Conservation (phyloP, 768 basidiomycete species). For the Aureoboletus auriporus region DNA sequence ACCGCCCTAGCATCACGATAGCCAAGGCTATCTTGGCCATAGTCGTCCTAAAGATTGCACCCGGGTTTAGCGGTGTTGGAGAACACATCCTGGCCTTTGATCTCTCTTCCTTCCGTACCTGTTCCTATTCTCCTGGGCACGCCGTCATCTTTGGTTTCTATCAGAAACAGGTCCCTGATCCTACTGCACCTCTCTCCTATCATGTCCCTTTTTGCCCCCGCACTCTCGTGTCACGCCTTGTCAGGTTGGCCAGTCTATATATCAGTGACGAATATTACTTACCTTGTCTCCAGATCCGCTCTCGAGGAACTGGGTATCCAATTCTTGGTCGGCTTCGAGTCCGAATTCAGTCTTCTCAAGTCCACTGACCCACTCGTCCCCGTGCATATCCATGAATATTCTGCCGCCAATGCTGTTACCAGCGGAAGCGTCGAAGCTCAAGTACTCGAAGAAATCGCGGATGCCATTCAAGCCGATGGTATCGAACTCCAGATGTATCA, state of each 20-base stretch:
- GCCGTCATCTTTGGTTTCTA: slow-evolving; percentile 62
- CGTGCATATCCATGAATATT: slow-evolving; percentile 47
- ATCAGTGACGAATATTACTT: not conserved
- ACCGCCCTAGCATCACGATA: slow-evolving; percentile 52
- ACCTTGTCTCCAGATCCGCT: slow-evolving; percentile 29
- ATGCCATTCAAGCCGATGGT: slow-evolving; percentile 42
- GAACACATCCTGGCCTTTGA: slow-evolving; percentile 63
- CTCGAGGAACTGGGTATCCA: slow-evolving; percentile 31
- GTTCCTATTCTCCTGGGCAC: slow-evolving; percentile 57
- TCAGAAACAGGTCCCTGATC: slow-evolving; percentile 48
- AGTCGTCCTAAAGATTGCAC: slow-evolving; percentile 41
- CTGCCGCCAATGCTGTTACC: slow-evolving; percentile 31
- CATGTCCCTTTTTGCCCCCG: slow-evolving; percentile 59
- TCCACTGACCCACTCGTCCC: slow-evolving; percentile 42
- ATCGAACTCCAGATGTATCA: slow-evolving; percentile 69
- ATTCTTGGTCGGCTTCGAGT: slow-evolving; percentile 67
- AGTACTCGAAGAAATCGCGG: slow-evolving; percentile 57
- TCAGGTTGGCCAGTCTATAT: slow-evolving; percentile 39
- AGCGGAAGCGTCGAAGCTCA: slow-evolving; percentile 44
- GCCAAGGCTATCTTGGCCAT: slow-evolving; percentile 47
- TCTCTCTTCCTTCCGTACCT: slow-evolving; percentile 45
- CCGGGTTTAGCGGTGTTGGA: slow-evolving; percentile 50
- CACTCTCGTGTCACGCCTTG: slow-evolving; percentile 46
- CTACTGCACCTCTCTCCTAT: slow-evolving; percentile 27
- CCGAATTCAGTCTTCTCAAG: slow-evolving; percentile 64